Evolutionary conservation across 768 basidiomycete species (phyloP).

Genomic region (Tylopilus plumbeoviolaceoides): DNA sequence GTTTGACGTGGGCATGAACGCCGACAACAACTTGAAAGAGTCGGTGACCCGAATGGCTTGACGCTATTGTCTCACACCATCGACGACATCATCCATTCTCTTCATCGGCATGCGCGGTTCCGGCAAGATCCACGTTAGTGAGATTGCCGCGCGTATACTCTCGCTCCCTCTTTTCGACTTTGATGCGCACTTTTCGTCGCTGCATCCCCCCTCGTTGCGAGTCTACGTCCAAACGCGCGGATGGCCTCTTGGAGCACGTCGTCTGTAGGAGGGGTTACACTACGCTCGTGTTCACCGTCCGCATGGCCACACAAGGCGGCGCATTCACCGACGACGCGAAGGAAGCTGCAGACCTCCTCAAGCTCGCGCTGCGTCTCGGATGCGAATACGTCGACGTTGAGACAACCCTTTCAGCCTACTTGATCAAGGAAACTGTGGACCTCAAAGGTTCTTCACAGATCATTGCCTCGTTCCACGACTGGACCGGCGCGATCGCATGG

Average conservation of each 20-base stretch:
- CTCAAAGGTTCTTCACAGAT: conserved; percentile 73
- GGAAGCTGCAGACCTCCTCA: conserved; percentile 70
- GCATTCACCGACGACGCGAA: conserved; percentile 80
- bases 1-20: no score
- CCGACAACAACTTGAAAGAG: no score
- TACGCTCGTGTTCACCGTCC: conserved; percentile 89
- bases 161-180: conserved; percentile 81
- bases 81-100: conserved; percentile 56
- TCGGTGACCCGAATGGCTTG: no score
- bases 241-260: no score
- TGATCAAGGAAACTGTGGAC: conserved; percentile 53
- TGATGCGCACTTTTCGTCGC: conserved; percentile 69
- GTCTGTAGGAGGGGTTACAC: no score
- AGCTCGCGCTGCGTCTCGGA: conserved; percentile 74
- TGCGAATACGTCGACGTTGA: conserved; percentile 95
- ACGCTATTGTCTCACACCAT: conserved; percentile 24
- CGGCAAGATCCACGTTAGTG: conserved; percentile 88
- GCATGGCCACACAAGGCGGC: conserved; percentile 87
- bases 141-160: conserved; percentile 68
- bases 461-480: conserved; percentile 95
- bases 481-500: conserved; percentile 85
- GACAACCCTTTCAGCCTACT: conserved; percentile 62
- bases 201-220: conserved; percentile 57
- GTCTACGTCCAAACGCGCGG: conserved; percentile 79
- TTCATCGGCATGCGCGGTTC: conserved; percentile 96